These are phyloP conservation scores for Colletotrichum graminicola DNA, from an alignment of 2,329 filamentous ascomycete genomes.

Conservation along the genomic window DNA sequence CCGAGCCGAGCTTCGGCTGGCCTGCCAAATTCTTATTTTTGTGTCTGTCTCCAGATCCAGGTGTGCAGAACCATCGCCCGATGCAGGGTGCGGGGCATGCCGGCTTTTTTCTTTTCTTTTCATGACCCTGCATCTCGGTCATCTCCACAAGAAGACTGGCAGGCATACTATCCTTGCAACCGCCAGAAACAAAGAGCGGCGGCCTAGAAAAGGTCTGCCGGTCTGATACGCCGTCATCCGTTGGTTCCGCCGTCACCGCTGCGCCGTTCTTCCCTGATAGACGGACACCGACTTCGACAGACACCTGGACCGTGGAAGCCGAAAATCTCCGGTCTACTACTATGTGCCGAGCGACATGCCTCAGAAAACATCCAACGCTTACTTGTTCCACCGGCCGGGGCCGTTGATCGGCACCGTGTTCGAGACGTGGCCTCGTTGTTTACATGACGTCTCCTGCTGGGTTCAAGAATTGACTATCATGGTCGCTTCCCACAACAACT, in stretches of 20 bases:
- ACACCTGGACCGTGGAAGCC: constrained; percentile 4
- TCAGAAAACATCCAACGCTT: constrained; percentile 19
- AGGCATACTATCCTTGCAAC: neutral
- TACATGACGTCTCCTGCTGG: neutral
- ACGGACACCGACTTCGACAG: neutral
- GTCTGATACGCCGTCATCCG: neutral
- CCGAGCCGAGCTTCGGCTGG: constrained; percentile 19
- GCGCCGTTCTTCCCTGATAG: neutral
- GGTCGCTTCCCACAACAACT: neutral
- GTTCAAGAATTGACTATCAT: neutral
- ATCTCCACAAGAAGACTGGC: neutral
- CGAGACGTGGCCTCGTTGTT: neutral
- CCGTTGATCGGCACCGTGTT: constrained; percentile 2
- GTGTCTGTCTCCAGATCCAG: constrained; percentile 23
- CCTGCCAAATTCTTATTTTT: constrained; percentile 32
- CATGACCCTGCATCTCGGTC: constrained; percentile 24
- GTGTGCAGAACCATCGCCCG: constrained; percentile 15
- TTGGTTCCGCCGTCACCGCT: neutral
- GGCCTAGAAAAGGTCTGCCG: neutral
- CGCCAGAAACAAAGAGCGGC: neutral
- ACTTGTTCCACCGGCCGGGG: neutral
- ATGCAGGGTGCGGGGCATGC: neutral
- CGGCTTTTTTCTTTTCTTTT: neutral
- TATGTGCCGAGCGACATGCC: neutral
- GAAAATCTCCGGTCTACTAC: neutral